Conservation (phyloP, 2,329 filamentous ascomycete species). For the Penicillium sp. region DNA sequence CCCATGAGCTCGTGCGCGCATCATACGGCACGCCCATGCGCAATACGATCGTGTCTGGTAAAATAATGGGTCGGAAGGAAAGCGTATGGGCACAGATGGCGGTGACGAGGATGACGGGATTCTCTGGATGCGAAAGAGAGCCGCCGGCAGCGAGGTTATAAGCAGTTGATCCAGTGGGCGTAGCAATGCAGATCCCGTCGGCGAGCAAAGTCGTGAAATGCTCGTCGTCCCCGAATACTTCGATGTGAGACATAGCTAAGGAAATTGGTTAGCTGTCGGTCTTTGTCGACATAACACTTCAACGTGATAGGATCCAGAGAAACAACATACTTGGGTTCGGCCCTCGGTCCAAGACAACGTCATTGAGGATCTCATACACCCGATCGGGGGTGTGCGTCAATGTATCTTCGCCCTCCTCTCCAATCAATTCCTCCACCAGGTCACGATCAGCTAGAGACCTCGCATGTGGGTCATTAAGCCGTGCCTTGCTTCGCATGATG, state of each 20-base stretch:
- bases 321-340: constrained; percentile 77
- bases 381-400: constrained; percentile 80
- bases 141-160: constrained; percentile 97
- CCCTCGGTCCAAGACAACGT: constrained; percentile 91
- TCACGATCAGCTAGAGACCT: constrained; percentile 52
- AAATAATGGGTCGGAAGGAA: constrained; percentile 91
- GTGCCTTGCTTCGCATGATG: constrained; percentile 66
- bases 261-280: constrained; percentile 13
- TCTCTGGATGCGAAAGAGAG: constrained; percentile 90
- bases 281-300: not conserved
- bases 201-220: constrained; percentile 92
- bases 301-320: not conserved
- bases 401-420: constrained; percentile 76
- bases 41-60: constrained; percentile 92
- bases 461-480: constrained; percentile 27
- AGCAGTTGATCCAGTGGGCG: constrained; percentile 88
- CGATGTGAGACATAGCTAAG: constrained; percentile 80
- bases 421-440: constrained; percentile 84
- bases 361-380: constrained; percentile 88
- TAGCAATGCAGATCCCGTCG: constrained; percentile 89
- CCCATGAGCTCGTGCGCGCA: constrained; percentile 84
- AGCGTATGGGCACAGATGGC: constrained; percentile 93
- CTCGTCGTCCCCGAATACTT: constrained; percentile 91
- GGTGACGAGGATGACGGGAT: constrained; percentile 90
- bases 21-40: constrained; percentile 93